Evolutionary conservation across 441 rosid genomes (phyloP).

Genomic region (Omphalea diandra): DNA sequence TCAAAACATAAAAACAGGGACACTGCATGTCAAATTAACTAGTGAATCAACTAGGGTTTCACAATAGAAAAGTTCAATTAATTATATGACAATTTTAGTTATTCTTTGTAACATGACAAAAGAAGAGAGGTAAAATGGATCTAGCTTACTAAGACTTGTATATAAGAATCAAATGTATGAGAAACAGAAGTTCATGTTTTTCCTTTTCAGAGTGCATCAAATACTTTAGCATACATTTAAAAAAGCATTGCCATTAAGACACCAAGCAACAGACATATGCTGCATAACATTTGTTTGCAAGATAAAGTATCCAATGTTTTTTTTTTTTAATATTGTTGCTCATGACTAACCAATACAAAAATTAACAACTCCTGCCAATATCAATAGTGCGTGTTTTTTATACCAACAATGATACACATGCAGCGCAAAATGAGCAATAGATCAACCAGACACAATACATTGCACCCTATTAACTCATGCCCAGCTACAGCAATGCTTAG

Average conservation of each 20-base stretch:
- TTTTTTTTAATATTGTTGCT: not conserved
- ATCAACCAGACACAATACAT: too few species aligned
- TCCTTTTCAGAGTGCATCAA: not conserved
- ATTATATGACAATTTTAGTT: too few species aligned
- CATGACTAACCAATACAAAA: too few species aligned
- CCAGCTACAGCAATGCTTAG: too few species aligned
- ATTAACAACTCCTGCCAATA: too few species aligned
- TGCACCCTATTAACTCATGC: too few species aligned
- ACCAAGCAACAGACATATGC: not conserved
- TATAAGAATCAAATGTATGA: not conserved
- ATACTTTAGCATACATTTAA: not conserved
- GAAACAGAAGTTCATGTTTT: not conserved
- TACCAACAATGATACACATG: too few species aligned
- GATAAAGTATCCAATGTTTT: not conserved
- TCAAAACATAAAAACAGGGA: not conserved
- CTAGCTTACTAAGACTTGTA: not conserved
- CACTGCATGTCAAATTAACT: not conserved
- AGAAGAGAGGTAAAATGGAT: too few species aligned
- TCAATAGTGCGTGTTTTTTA: too few species aligned
- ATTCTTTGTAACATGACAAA: too few species aligned
- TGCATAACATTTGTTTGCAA: not conserved
- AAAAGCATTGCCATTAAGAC: not conserved
- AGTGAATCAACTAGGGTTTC: not conserved
- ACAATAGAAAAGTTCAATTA: slow-evolving; percentile 2
- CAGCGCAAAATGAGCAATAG: too few species aligned